Percentiles rank a stretch among this genome's conserved stretches.
Conservation (phyloP, 345 rosid species). For the Pistacia vera region DNA sequence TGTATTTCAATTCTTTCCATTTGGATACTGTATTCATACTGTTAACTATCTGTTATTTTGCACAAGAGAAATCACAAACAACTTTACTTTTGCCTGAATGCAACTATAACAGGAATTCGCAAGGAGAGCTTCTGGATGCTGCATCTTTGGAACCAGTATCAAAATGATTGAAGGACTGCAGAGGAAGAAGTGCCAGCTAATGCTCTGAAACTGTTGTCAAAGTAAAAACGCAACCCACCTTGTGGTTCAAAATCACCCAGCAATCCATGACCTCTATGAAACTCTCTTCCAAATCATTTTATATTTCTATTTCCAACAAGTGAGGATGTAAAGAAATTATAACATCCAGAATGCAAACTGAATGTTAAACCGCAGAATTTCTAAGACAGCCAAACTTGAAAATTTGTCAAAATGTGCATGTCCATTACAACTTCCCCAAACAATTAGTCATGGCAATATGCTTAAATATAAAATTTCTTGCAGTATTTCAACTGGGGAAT, state of each 20-base stretch:
- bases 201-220: constrained; percentile 52
- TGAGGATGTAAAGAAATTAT: constrained; percentile 19
- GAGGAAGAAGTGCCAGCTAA: constrained; percentile 48
- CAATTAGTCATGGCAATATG: constrained; percentile 3
- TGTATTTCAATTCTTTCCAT: background rate
- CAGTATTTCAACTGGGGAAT: constrained; percentile 35
- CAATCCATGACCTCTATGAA: constrained; percentile 6
- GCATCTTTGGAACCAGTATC: constrained; percentile 52
- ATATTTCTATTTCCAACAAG: constrained; percentile 15
- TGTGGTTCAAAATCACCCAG: constrained; percentile 13
- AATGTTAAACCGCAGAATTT: constrained; percentile 23
- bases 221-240: background rate
- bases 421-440: constrained; percentile 1
- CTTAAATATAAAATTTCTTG: constrained; percentile 3
- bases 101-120: constrained; percentile 52
- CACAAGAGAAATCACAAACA: constrained; percentile 15
- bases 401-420: constrained; percentile 15
- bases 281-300: constrained; percentile 10
- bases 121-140: constrained; percentile 51
- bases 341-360: constrained; percentile 19
- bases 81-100: constrained; percentile 44
- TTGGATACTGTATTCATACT: background rate
- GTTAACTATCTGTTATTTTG: background rate
- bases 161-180: constrained; percentile 56
- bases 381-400: constrained; percentile 4